Evolutionary conservation across 495 filamentous ascomycete genomes (phyloP).

Genomic region (Zalerion maritima): DNA sequence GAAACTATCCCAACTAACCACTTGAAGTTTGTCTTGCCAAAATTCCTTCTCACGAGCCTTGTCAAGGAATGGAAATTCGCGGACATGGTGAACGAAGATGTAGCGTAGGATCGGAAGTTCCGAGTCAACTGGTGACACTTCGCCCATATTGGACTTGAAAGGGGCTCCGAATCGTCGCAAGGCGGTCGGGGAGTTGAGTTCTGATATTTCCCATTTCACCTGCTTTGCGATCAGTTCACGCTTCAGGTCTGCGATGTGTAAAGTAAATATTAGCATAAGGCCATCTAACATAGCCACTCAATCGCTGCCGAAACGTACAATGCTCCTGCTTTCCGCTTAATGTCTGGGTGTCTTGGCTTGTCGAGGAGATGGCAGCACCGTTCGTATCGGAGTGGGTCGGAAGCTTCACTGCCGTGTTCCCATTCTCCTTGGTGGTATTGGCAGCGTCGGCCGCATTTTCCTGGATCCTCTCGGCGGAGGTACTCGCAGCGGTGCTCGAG

Average conservation of each 20-base stretch:
- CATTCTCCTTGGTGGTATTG: background rate
- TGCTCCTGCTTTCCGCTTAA: constrained; percentile 97
- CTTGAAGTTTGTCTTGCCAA: constrained; percentile 96
- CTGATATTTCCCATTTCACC: constrained; percentile 73
- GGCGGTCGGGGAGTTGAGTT: constrained; percentile 87
- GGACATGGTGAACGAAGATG: constrained; percentile 95
- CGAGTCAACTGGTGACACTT: constrained; percentile 84
- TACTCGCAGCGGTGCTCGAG: no score
- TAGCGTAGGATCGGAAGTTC: constrained; percentile 89
- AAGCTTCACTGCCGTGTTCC: no score
- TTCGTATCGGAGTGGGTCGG: no score
- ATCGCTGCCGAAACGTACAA: constrained; percentile 40
- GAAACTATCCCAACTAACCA: constrained; percentile 57
- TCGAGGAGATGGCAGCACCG: constrained; percentile 14
- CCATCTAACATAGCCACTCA: constrained; percentile 1
- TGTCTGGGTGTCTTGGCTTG: no score
- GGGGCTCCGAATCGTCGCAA: constrained; percentile 90
- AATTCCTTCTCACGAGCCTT: constrained; percentile 96
- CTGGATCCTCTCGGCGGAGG: background rate
- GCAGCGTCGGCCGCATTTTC: background rate
- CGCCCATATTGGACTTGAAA: constrained; percentile 81
- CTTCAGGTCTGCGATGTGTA: constrained; percentile 64
- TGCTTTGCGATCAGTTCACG: constrained; percentile 85
- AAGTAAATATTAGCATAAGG: constrained; percentile 8
- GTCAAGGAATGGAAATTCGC: constrained; percentile 94